phyloP scores from a whole-genome alignment of 805 yeast species.

The Saturnispora hagleri region DNA sequence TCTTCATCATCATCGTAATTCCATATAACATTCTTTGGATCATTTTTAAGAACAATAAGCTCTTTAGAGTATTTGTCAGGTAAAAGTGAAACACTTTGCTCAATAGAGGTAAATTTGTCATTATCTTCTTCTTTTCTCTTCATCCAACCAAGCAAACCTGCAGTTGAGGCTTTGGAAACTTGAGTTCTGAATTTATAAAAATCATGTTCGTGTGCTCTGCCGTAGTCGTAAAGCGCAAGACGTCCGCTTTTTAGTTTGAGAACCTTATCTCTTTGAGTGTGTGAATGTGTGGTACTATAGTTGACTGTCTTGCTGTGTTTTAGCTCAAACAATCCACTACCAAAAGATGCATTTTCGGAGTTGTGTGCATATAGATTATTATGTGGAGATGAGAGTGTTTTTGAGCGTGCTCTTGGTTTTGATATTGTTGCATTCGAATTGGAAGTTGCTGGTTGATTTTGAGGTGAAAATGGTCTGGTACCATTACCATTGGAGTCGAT shows the following conservation, averaged over 20 bases:
- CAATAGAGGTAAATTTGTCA: slow-evolving; percentile 21
- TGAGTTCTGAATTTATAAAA: slow-evolving; percentile 27
- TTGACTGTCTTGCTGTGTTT: slow-evolving; percentile 23
- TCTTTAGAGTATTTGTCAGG: slow-evolving; percentile 30
- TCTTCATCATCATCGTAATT: slow-evolving; percentile 31
- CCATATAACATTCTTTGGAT: slow-evolving; percentile 31
- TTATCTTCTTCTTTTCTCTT: slow-evolving; percentile 27
- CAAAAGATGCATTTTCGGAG: not conserved
- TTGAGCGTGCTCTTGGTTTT: slow-evolving; percentile 8
- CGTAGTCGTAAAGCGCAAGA: slow-evolving; percentile 23
- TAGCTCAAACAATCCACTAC: slow-evolving; percentile 7
- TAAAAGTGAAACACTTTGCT: slow-evolving; percentile 27
- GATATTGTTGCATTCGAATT: not conserved
- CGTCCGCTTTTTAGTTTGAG: slow-evolving; percentile 24
- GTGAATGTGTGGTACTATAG: slow-evolving; percentile 16
- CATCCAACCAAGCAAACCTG: slow-evolving; percentile 26
- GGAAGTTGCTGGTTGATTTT: not conserved
- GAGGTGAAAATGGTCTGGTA: not conserved
- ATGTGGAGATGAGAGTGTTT: slow-evolving; percentile 9
- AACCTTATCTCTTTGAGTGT: slow-evolving; percentile 21
- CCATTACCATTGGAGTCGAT: not conserved
- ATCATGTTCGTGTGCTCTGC: slow-evolving; percentile 29
- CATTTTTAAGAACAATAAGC: slow-evolving; percentile 27
- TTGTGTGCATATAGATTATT: not conserved
- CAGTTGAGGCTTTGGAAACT: slow-evolving; percentile 19